Percentiles rank a stretch among this genome's conserved stretches.
These are phyloP conservation scores for Chiua virens DNA, from an alignment of 768 basidiomycete genomes.

Conservation along the genomic window DNA sequence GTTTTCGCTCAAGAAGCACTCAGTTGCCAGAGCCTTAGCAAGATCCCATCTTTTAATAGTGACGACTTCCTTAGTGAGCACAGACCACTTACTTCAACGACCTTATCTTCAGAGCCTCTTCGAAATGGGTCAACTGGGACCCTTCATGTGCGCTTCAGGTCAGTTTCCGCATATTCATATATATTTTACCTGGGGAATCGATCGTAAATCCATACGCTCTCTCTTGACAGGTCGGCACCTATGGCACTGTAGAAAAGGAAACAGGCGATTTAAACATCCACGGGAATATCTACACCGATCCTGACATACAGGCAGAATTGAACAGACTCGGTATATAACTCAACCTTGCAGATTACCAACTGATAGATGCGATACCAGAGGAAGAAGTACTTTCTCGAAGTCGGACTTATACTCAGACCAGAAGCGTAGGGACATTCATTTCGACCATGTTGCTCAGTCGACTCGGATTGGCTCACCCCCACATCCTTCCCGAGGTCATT, in stretches of 20 bases:
- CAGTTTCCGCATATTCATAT: not conserved
- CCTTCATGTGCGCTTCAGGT: conserved; percentile 29
- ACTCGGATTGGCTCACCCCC: not conserved
- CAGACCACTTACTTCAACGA: conserved; percentile 11
- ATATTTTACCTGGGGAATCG: no score
- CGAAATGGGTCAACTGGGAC: conserved; percentile 41
- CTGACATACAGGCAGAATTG: conserved; percentile 17
- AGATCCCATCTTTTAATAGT: no score
- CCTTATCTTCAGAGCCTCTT: conserved; percentile 30
- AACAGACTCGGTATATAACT: conserved; percentile 9
- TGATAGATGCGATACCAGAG: conserved; percentile 11
- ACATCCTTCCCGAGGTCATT: conserved; percentile 17
- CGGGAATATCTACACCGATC: conserved; percentile 34
- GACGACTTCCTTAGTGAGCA: no score
- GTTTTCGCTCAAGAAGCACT: no score
- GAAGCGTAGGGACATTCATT: no score
- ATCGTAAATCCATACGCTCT: not conserved
- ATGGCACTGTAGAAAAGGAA: conserved; percentile 31
- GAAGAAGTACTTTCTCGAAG: conserved; percentile 12
- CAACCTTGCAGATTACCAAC: conserved; percentile 15
- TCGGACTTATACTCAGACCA: no score
- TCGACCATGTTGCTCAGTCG: no score
- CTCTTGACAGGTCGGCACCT: conserved; percentile 33
- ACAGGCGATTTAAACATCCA: conserved; percentile 33
- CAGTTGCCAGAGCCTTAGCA: no score